Conservation (phyloP, 345 rosid species). For the Isatis tinctoria region DNA sequence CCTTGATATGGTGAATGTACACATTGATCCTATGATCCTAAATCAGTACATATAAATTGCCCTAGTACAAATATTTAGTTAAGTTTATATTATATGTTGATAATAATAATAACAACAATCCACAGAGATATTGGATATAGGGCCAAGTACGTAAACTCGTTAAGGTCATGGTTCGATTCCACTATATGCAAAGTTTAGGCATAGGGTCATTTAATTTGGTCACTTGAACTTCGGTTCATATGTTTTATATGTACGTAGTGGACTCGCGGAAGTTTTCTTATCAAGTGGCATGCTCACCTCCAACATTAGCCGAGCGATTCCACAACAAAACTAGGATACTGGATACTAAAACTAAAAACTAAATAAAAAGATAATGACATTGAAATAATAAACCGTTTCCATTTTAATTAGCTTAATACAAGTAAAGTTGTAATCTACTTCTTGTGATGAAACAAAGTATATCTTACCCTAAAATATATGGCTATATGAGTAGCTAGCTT, state of each 20-base stretch:
- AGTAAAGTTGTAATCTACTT: not conserved
- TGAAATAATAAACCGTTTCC: not conserved
- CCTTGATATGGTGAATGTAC: not conserved
- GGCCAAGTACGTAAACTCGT: not conserved
- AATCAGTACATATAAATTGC: not conserved
- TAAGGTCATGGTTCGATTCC: not conserved
- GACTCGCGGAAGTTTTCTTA: not conserved
- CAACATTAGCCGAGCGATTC: too few species aligned
- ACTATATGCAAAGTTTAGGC: not conserved
- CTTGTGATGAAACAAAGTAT: not conserved
- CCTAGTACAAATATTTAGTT: not conserved
- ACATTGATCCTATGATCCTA: not conserved
- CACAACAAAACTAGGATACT: too few species aligned
- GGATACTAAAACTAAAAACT: too few species aligned
- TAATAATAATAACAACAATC: not conserved
- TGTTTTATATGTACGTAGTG: not conserved
- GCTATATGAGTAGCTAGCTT: not conserved
- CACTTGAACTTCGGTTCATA: not conserved
- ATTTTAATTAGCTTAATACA: not conserved
- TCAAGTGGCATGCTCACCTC: too few species aligned
- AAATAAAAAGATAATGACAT: too few species aligned
- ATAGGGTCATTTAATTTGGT: not conserved
- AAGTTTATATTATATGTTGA: not conserved
- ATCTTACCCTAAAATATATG: not conserved
- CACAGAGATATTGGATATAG: not conserved